phyloP scores from a whole-genome alignment of 2,329 filamentous ascomycete genomes.

The Calonectria pseudoreteaudii region DNA sequence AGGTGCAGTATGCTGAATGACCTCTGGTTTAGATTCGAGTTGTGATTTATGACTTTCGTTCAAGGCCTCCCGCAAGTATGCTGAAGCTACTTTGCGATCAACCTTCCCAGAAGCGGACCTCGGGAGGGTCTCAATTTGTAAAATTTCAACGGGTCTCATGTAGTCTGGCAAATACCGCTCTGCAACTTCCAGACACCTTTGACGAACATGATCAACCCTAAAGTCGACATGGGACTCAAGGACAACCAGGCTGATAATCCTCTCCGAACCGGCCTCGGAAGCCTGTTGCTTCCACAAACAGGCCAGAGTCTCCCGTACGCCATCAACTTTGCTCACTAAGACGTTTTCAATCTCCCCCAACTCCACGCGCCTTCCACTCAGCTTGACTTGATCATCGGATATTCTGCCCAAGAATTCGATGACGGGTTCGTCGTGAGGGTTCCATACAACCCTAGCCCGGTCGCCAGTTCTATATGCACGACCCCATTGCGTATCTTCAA shows the following conservation, averaged over 20 bases:
- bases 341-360: neutral
- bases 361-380: neutral
- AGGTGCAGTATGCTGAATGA: too few species aligned
- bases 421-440: neutral
- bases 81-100: neutral
- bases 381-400: neutral
- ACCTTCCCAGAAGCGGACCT: neutral
- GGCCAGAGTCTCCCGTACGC: neutral
- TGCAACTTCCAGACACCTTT: neutral
- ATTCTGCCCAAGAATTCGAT: neutral
- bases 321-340: neutral
- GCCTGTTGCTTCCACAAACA: neutral
- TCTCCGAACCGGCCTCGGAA: neutral
- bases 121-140: neutral
- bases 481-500: neutral
- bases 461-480: neutral
- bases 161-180: neutral
- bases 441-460: neutral
- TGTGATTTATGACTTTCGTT: neutral
- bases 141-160: neutral
- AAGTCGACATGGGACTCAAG: neutral
- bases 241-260: neutral
- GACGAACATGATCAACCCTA: neutral
- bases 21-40: neutral
- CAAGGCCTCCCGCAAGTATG: neutral